phyloP scores from a whole-genome alignment of 225 moss, liverwort and hornwort species.

The Physcomitrellopsis africana region DNA sequence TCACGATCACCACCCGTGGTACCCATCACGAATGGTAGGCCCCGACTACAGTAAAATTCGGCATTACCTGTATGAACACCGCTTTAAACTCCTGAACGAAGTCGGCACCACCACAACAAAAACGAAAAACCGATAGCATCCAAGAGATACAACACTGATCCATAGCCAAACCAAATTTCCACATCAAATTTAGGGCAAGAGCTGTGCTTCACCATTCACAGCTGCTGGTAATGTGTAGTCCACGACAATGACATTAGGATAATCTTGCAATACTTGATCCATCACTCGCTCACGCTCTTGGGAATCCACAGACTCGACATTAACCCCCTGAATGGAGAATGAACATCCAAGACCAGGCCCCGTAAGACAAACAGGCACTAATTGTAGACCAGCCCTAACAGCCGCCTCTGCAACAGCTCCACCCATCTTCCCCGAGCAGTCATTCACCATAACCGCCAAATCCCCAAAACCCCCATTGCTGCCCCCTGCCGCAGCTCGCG shows the following conservation, averaged over 20 bases:
- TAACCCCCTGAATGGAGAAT: constrained; percentile 45
- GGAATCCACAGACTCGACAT: constrained; percentile 61
- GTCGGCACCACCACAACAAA: not conserved
- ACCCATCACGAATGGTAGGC: constrained; percentile 92
- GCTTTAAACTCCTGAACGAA: constrained; percentile 25
- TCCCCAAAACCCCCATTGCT: constrained; percentile 27
- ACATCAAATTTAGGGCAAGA: constrained; percentile 22
- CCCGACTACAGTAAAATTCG: constrained; percentile 82
- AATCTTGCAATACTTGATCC: constrained; percentile 51
- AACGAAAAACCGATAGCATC: not conserved
- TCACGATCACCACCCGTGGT: constrained; percentile 92
- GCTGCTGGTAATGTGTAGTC: constrained; percentile 87
- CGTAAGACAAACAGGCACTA: constrained; percentile 69
- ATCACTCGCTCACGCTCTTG: constrained; percentile 55
- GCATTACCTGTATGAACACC: constrained; percentile 72
- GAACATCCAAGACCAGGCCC: constrained; percentile 37
- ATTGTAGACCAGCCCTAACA: constrained; percentile 59
- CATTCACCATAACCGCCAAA: constrained; percentile 54
- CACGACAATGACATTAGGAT: constrained; percentile 66
- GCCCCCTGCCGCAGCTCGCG: constrained; percentile 10
- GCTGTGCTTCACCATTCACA: constrained; percentile 69
- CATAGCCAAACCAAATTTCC: not conserved
- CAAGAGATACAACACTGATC: not conserved
- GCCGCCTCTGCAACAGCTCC: constrained; percentile 81
- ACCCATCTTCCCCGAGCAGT: constrained; percentile 86